Conservation (phyloP, 306 rosid species). For the Trifolium subterraneum region DNA sequence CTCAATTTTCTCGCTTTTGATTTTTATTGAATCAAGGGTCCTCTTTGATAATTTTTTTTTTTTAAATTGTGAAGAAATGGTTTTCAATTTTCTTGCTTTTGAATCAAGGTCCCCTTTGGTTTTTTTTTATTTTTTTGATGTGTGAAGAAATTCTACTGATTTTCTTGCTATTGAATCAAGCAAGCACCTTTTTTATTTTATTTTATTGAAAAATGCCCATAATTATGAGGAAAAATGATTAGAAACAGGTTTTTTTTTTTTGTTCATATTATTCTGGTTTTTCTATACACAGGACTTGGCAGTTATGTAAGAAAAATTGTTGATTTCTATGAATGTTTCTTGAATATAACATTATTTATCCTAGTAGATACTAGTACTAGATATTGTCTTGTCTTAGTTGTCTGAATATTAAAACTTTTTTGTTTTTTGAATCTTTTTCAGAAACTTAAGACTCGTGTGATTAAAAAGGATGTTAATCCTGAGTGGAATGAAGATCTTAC, state of each 20-base stretch:
- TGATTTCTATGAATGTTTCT: neutral
- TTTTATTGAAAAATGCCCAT: neutral
- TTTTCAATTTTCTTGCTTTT: neutral
- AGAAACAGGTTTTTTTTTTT: neutral
- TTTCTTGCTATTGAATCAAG: conserved; percentile 1
- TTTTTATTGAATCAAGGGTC: neutral
- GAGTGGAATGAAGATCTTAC: conserved; percentile 98
- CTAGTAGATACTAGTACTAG: neutral
- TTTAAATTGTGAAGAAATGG: neutral
- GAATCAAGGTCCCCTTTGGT: neutral
- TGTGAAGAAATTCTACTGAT: neutral
- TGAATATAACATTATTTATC: neutral
- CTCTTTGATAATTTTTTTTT: neutral
- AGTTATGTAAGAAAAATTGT: neutral
- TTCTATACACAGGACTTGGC: neutral
- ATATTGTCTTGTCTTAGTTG: neutral
- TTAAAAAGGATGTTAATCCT: conserved; percentile 85
- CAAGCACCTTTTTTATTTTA: neutral
- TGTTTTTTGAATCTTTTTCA: conserved; percentile 40
- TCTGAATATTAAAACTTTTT: neutral
- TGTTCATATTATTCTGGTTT: too few species aligned
- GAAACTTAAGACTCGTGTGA: conserved; percentile 88
- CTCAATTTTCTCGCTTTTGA: conserved; percentile 2
- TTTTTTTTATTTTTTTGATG: too few species aligned
- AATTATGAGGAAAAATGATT: neutral